Base-by-base conservation (phyloP, 306 rosid species). In the Trifolium fragiferum region DNA sequence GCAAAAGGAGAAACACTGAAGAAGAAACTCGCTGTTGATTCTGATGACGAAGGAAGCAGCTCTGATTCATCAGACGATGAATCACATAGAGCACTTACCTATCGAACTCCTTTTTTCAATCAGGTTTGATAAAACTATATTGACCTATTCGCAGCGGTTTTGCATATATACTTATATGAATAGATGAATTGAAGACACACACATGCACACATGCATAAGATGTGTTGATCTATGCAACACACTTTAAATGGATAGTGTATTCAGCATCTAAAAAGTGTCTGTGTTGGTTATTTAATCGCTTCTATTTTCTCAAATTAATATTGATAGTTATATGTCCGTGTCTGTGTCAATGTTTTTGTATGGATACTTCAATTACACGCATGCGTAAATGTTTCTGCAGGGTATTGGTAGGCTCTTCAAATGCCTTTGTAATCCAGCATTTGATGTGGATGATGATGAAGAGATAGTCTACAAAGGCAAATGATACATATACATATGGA, bases 381-480 rank as follows among this genome's bases (percentile, higher is more conserved):
- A 67, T 59, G 38, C 35, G 47, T 23, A 65, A 47, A 68, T 13
- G 62, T 77, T 72, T 73, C 4, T 50, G 74, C 92, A 91, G 99
- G 95, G 99, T 27, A 53, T 94, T 3, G 97, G 96, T 18, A 92
- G 93, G 75, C 92, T 94, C 67, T 94, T 94, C 88, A 90, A 92
- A 84, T 94, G 99, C 88, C 97, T 94, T 19, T 94, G 99, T 41
- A 92, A 87, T 89, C 99, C 99, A 68, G 97, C 99, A 74, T 94
- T 88, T 77, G 98, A 90, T 78, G 97, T 88, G 72, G 99, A 92
- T 21, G 99, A 94, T 12, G 98, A 94, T 10, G 97, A 94, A 14
- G 98, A 94, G 75, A 87, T 90, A 74, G 93, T 90, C 76, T 92
- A 90, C 81, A 88, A 84, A 82, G 78, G 88, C 82, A 90, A 90